Conservation (phyloP, 129 eudicot species). For the Lactuca saligna region DNA sequence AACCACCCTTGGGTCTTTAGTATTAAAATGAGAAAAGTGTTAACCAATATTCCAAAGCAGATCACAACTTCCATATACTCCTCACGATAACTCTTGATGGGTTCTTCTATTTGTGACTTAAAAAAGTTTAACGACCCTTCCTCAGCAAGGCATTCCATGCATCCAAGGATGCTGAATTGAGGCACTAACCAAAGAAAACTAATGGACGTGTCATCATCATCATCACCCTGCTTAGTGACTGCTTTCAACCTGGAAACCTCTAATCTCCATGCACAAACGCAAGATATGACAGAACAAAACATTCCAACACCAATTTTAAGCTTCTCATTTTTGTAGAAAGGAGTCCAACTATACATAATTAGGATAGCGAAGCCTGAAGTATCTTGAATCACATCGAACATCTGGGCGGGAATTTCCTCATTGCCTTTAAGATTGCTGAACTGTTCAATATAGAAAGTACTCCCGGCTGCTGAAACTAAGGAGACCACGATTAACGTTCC, state of each 20-base stretch:
- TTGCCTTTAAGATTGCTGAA: neutral
- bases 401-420: neutral
- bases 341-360: neutral
- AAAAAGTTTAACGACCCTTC: constrained; percentile 21
- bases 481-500: neutral
- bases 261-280: neutral
- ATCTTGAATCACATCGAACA: constrained; percentile 4
- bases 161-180: constrained; percentile 21
- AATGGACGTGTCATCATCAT: neutral
- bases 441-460: constrained; percentile 13
- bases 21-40: constrained; percentile 10
- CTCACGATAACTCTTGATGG: neutral
- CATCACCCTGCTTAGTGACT: neutral
- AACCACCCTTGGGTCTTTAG: neutral
- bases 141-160: constrained; percentile 23
- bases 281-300: constrained; percentile 9
- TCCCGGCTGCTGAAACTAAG: constrained; percentile 9
- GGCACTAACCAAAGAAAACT: constrained; percentile 30
- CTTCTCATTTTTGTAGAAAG: neutral
- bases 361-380: neutral
- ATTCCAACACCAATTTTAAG: constrained; percentile 22
- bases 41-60: neutral
- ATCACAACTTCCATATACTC: constrained; percentile 10
- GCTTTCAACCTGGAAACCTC: constrained; percentile 20
- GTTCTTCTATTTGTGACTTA: neutral